Percentiles rank a stretch among this genome's conserved stretches.
Conservation (phyloP, 495 filamentous ascomycete species). For the Friedmanniomyces simplex region DNA sequence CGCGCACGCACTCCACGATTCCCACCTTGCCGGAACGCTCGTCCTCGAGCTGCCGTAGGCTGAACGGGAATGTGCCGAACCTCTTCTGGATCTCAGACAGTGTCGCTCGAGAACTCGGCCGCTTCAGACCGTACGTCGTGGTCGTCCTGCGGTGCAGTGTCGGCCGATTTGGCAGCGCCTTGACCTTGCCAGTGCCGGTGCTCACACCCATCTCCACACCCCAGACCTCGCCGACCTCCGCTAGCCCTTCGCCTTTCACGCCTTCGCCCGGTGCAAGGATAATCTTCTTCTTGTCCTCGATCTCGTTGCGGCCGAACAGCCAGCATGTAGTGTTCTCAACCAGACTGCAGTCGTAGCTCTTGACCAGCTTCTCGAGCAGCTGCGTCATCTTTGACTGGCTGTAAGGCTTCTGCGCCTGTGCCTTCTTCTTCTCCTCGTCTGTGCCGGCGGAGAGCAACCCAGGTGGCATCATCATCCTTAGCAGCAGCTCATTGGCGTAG, state of each 20-base stretch:
- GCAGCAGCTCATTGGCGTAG: conserved; percentile 89
- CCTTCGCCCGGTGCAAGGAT: conserved; percentile 77
- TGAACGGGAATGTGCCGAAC: conserved; percentile 96
- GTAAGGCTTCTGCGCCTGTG: conserved; percentile 59
- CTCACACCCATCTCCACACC: conserved; percentile 92
- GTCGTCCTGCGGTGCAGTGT: conserved; percentile 88
- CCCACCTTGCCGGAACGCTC: conserved; percentile 94
- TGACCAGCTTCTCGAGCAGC: conserved; percentile 82
- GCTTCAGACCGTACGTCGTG: conserved; percentile 82
- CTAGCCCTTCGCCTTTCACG: conserved; percentile 80
- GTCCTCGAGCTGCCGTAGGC: conserved; percentile 90
- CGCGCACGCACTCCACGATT: conserved; percentile 86
- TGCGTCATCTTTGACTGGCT: conserved; percentile 75
- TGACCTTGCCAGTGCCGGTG: conserved; percentile 85
- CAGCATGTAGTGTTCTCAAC: conserved; percentile 97
- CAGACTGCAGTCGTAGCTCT: conserved; percentile 80
- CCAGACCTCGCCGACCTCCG: conserved; percentile 93
- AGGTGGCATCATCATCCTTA: conserved; percentile 81
- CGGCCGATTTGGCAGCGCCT: conserved; percentile 72
- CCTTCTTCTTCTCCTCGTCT: conserved; percentile 91
- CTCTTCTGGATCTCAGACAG: conserved; percentile 90
- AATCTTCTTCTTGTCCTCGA: conserved; percentile 97
- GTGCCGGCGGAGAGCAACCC: conserved; percentile 72
- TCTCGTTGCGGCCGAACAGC: conserved; percentile 91
- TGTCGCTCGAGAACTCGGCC: conserved; percentile 78